Evolutionary conservation across 1,284 basidiomycete genomes (phyloP).

Genomic region (Vanrija sp.): DNA sequence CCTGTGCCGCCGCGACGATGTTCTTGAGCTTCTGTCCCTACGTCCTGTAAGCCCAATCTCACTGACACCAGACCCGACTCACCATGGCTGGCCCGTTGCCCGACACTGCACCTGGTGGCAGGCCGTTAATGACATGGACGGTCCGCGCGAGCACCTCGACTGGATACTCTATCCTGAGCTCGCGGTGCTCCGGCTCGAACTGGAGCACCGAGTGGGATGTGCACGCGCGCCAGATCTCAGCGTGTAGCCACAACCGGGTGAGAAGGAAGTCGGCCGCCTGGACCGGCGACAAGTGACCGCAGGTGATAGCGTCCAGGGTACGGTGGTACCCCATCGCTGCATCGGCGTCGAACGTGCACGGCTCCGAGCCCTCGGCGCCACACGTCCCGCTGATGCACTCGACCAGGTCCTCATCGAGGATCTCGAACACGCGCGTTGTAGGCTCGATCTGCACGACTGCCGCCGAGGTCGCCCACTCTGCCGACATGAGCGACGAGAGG

Average conservation of each 20-base stretch:
- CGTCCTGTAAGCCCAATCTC: no score
- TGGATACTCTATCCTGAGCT: constrained; percentile 1
- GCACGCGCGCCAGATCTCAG: constrained; percentile 1
- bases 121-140: background rate
- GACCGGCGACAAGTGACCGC: background rate
- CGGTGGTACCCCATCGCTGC: background rate
- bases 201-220: constrained; percentile 1
- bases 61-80: background rate
- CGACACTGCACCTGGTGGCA: background rate
- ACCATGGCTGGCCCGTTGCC: constrained; percentile 1
- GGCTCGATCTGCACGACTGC: background rate
- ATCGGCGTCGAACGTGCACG: no score
- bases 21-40: no score
- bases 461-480: background rate
- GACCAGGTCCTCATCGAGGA: background rate
- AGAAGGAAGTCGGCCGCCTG: background rate
- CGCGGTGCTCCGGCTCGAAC: background rate
- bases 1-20: no score
- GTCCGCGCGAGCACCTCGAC: background rate
- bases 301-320: background rate
- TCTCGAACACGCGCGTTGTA: constrained; percentile 1
- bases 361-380: no score
- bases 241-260: background rate
- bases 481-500: background rate
- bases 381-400: background rate